phyloP scores from a whole-genome alignment of 805 yeast species.

The Ogataea chonburiensis region DNA sequence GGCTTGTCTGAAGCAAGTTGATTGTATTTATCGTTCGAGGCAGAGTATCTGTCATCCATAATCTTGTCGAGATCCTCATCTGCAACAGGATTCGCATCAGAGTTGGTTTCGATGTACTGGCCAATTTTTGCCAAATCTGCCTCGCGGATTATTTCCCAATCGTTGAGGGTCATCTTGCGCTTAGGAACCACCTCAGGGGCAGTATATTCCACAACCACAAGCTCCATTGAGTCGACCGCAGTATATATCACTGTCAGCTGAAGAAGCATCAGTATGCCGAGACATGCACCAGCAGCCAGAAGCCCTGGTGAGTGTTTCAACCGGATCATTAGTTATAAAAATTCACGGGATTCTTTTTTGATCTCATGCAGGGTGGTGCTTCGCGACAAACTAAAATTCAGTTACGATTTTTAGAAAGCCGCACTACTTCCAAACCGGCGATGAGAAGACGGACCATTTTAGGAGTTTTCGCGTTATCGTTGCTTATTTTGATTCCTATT shows the following conservation, averaged over 20 bases:
- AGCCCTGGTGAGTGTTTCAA: background rate
- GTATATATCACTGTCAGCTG: constrained; percentile 1
- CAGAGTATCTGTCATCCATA: constrained; percentile 4
- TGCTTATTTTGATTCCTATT: constrained; percentile 1
- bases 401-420: too few species aligned
- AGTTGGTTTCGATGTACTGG: too few species aligned
- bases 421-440: too few species aligned
- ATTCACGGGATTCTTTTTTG: too few species aligned
- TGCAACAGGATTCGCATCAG: background rate
- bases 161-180: constrained; percentile 2
- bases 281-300: background rate
- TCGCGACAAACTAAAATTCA: too few species aligned
- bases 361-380: too few species aligned
- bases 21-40: constrained; percentile 5
- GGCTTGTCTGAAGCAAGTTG: constrained; percentile 10
- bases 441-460: background rate
- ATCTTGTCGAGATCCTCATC: constrained; percentile 1
- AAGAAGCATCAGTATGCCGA: background rate
- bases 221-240: background rate
- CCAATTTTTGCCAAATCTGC: constrained; percentile 6
- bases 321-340: background rate
- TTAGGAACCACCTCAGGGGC: background rate
- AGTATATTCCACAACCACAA: background rate
- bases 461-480: background rate
- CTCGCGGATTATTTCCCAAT: constrained; percentile 3